These are phyloP conservation scores for Mycena crocata DNA, from an alignment of 768 basidiomycete species.

Conservation along the genomic window DNA sequence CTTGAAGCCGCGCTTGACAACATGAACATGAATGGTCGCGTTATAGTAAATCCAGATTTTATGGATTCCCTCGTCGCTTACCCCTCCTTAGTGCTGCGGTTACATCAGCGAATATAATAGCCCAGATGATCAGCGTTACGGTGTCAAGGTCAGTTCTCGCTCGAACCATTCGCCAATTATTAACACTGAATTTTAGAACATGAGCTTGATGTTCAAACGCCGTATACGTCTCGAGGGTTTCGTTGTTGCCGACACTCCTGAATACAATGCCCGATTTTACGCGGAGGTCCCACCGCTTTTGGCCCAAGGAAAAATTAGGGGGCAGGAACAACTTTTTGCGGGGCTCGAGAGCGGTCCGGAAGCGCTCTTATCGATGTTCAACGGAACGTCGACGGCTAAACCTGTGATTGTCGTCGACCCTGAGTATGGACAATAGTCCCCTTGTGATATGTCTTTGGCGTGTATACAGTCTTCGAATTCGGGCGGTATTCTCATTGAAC, in stretches of 20 bases:
- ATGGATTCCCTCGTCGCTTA: neutral
- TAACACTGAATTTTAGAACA: slow-evolving; percentile 29
- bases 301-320: slow-evolving; percentile 41
- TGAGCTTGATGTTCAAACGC: slow-evolving; percentile 36
- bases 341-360: slow-evolving; percentile 47
- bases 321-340: slow-evolving; percentile 43
- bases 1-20: slow-evolving; percentile 48
- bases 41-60: slow-evolving; percentile 51
- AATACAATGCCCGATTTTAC: slow-evolving; percentile 44
- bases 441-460: too few species aligned
- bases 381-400: slow-evolving; percentile 49
- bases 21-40: slow-evolving; percentile 52
- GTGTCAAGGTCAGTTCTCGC: slow-evolving; percentile 24
- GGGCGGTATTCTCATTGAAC: too few species aligned
- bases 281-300: slow-evolving; percentile 39
- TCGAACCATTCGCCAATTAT: neutral
- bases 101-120: slow-evolving; percentile 27
- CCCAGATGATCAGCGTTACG: slow-evolving; percentile 21
- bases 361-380: slow-evolving; percentile 48
- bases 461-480: neutral
- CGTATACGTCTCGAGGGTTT: slow-evolving; percentile 44
- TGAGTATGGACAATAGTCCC: too few species aligned
- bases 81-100: slow-evolving; percentile 19
- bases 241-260: slow-evolving; percentile 36
- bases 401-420: slow-evolving; percentile 44